Percentiles rank a stretch among this genome's conserved stretches.
Evolutionary conservation across 805 yeast species (phyloP).

Genomic region (Wickerhamiella lipophila): DNA sequence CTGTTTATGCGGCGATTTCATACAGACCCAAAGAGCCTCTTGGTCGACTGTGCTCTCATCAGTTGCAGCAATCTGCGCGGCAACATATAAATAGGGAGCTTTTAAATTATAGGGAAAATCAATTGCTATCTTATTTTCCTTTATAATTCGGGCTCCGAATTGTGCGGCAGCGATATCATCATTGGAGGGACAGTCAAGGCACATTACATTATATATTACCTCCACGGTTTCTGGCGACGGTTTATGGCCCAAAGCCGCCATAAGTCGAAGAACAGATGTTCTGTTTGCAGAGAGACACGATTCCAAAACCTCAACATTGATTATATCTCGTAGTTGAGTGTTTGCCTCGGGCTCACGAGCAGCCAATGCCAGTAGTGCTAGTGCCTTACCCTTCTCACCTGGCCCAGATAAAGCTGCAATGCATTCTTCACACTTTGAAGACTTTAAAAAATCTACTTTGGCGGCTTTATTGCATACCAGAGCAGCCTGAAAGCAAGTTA

Average conservation of each 20-base stretch:
- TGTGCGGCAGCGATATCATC: conserved; percentile 1
- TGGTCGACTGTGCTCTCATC: not conserved
- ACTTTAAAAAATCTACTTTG: not conserved
- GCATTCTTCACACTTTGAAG: not conserved
- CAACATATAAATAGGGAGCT: conserved; percentile 1
- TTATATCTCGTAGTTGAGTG: not conserved
- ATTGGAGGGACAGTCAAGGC: not conserved
- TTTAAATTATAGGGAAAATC: not conserved
- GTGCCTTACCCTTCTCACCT: not conserved
- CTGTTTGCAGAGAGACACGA: not conserved
- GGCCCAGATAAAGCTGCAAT: not conserved
- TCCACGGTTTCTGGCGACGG: not conserved
- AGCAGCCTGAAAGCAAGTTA: not conserved
- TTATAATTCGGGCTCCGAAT: not conserved
- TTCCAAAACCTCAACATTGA: not conserved
- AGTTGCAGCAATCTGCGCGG: conserved; percentile 4
- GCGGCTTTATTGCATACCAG: not conserved
- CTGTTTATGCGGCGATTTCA: not conserved
- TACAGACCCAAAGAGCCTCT: not conserved
- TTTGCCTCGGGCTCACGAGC: conserved; percentile 8
- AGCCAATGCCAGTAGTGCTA: not conserved
- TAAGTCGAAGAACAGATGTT: not conserved
- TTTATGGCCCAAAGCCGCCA: not conserved
- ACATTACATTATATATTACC: not conserved
- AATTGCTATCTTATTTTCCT: not conserved